Base-by-base conservation (phyloP, 805 yeast species). In the Saccharomycopsis oosterbeekiorum region DNA sequence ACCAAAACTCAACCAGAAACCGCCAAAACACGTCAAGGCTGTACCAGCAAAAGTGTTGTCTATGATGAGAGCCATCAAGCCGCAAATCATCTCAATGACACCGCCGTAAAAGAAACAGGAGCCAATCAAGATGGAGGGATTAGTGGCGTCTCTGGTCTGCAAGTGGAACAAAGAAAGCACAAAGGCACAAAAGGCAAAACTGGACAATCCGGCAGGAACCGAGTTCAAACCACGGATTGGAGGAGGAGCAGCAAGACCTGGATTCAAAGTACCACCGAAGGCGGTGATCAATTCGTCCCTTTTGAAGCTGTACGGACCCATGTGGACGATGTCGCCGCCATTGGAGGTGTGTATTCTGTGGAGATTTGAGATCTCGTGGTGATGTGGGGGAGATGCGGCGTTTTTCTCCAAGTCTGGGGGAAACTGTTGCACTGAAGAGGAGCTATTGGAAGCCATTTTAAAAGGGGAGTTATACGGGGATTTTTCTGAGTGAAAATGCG, bases 1-100 rank as follows among this genome's bases (percentile, higher is more conserved):
- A 36, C 82, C 86, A 67, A 73, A 86, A 29, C 85, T 73, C 67
- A 84, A 69, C 91, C 91, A 86, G 71, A 85, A 86, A 2, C 85
- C 86, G 59, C 91, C 90, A 66, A 76, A 84, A 8, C 85, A 80
- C 56, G 80, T 70, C 59, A 85, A 73, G 2, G 87, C 87, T 14
- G 85, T 80, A 64, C 84, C 86, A 72, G 85, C 89, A 74, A 84
- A 85, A 34, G 87, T 82, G 71, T 84, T 84, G 62, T 83, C 88
- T 51, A 80, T 68, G 2, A 81, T 80, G 65, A 83, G 74, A 69
- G 83, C 86, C 86, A 86, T 82, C 71, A 83, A 73, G 29, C 89
- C 89, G 21, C 86, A 86, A 50, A 80, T 70, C 36, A 84, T 67
- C 71, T 84, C 88, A 41, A 79, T 75, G 3, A 78, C 67, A 12